Percentiles rank a stretch among this genome's conserved stretches.
Evolutionary conservation across 257 asterid genomes (phyloP).

Genomic region (Nicotiana tabacum): DNA sequence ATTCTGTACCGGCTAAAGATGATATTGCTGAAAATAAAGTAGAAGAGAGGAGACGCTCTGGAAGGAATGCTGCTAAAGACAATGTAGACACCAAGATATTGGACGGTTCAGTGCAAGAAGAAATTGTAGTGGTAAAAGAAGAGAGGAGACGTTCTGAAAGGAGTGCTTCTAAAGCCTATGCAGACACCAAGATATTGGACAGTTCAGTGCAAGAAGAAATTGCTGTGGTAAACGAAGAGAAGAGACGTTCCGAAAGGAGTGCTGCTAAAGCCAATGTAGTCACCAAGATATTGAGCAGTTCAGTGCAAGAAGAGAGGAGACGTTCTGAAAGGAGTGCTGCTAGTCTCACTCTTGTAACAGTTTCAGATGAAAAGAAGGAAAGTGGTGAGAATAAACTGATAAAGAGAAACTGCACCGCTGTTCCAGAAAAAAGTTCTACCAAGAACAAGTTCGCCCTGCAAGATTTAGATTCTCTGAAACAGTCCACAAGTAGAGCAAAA

Average conservation of each 20-base stretch:
- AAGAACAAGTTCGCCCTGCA: background rate
- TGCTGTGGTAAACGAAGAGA: too few relatives aligned
- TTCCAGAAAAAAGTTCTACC: background rate
- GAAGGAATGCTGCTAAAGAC: conserved; percentile 27
- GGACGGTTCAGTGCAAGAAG: conserved; percentile 16
- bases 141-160: background rate
- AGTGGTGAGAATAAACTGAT: background rate
- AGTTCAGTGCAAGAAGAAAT: too few relatives aligned
- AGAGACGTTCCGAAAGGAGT: conserved; percentile 19
- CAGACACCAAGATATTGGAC: too few relatives aligned
- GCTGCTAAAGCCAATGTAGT: background rate
- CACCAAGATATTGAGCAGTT: background rate
- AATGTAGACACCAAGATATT: background rate
- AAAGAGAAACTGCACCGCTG: background rate
- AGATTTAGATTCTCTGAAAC: conserved; percentile 13
- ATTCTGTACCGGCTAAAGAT: background rate
- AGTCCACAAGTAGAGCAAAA: conserved; percentile 11
- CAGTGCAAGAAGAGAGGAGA: conserved; percentile 7
- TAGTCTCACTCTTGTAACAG: background rate
- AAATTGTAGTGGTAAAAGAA: conserved; percentile 6
- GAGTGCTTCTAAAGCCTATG: too few relatives aligned
- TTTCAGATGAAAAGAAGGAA: background rate
- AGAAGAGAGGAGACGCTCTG: conserved; percentile 32
- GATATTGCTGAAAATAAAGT: conserved; percentile 16
- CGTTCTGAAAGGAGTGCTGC: background rate